Evolutionary conservation across 495 filamentous ascomycete species (phyloP).

Genomic region (Talaromyces trachyspermus): DNA sequence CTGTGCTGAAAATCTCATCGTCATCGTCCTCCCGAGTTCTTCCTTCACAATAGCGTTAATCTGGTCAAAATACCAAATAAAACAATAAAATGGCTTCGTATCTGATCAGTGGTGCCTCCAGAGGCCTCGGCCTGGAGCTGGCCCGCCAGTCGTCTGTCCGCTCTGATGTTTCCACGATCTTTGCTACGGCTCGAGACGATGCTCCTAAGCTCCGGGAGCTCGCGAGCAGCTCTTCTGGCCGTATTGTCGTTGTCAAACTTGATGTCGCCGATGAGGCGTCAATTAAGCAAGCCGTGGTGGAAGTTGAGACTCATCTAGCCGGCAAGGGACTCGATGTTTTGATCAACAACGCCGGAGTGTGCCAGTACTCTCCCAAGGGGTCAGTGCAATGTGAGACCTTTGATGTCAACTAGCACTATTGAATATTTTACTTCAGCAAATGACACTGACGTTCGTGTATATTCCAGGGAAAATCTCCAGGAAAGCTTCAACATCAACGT

Average conservation of each 20-base stretch:
- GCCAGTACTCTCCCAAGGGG: neutral
- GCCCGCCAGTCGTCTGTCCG: conserved; percentile 16
- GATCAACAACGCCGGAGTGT: conserved; percentile 31
- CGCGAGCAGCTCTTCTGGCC: conserved; percentile 14
- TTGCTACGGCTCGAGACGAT: conserved; percentile 22
- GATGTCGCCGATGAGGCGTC: conserved; percentile 22
- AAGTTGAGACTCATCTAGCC: conserved; percentile 18
- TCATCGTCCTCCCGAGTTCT: too few relatives aligned
- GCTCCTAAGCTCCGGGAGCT: conserved; percentile 20
- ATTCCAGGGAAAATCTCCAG: conserved; percentile 33
- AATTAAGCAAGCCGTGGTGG: conserved; percentile 17
- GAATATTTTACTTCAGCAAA: neutral
- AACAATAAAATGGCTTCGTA: conserved; percentile 20
- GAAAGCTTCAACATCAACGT: conserved; percentile 38
- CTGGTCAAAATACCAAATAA: too few relatives aligned
- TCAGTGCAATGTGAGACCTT: neutral
- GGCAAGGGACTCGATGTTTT: conserved; percentile 32
- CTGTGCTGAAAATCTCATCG: too few relatives aligned
- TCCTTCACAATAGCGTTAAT: too few relatives aligned
- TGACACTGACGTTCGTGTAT: too few relatives aligned
- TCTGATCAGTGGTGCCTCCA: conserved; percentile 32
- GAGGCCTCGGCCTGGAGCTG: conserved; percentile 33
- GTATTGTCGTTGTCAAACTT: conserved; percentile 21
- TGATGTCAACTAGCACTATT: neutral
- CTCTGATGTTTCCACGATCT: conserved; percentile 22